Evolutionary conservation across 75 land plant genomes (phyloP).

Genomic region (Cunninghamia lanceolata): DNA sequence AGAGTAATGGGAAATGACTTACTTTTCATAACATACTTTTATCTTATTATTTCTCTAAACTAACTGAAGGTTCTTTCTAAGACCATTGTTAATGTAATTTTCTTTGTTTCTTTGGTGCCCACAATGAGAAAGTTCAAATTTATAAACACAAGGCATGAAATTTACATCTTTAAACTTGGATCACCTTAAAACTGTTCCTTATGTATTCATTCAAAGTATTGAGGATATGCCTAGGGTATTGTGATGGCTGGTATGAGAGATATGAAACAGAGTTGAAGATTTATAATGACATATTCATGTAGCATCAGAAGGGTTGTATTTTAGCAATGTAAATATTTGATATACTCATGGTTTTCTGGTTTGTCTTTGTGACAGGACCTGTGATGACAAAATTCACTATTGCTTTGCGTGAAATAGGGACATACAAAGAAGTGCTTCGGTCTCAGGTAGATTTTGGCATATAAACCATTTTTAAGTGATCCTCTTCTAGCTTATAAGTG

Average conservation of each 20-base stretch:
- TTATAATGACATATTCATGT: not conserved
- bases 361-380: constrained; percentile 61
- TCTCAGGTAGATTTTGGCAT: constrained; percentile 63
- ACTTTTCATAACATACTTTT: not conserved
- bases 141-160: not conserved
- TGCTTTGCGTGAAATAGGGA: constrained; percentile 90
- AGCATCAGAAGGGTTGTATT: not conserved
- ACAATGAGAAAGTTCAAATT: not conserved
- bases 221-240: not conserved
- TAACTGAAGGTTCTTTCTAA: not conserved
- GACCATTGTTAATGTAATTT: not conserved
- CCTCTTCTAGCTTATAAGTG: not conserved
- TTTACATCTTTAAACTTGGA: not conserved
- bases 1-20: not conserved
- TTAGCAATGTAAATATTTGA: not conserved
- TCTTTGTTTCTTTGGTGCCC: not conserved
- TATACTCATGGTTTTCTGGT: not conserved
- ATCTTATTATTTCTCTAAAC: not conserved
- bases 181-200: not conserved
- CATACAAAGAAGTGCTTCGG: constrained; percentile 92
- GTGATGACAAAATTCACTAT: constrained; percentile 83
- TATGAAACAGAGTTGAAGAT: not conserved
- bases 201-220: not conserved
- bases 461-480: not conserved
- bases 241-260: not conserved